phyloP scores from a whole-genome alignment of 352 stramenopile genomes.

The Globisporangium nodosum region DNA sequence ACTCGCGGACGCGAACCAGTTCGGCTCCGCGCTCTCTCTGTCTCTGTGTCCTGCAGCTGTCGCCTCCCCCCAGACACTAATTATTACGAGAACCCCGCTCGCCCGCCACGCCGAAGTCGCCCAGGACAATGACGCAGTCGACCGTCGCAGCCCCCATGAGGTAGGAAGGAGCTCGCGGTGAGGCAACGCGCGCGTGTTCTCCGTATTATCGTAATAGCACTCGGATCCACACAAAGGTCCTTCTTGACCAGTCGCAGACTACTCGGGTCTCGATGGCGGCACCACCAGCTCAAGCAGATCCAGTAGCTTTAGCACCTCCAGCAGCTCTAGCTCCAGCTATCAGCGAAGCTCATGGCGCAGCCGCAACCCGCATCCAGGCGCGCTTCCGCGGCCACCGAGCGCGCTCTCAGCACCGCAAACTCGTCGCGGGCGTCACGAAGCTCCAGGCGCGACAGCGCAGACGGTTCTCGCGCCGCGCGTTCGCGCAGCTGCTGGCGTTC shows the following conservation, averaged over 20 bases:
- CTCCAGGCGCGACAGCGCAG: slow-evolving; percentile 58
- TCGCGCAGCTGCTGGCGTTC: slow-evolving; percentile 36
- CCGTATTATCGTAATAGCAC: slow-evolving; percentile 2
- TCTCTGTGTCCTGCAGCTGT: too few relatives aligned
- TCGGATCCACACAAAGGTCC: background rate
- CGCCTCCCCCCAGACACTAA: slow-evolving; percentile 3
- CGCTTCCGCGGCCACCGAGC: slow-evolving; percentile 32
- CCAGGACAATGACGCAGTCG: background rate
- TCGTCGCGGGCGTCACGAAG: slow-evolving; percentile 40
- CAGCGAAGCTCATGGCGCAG: slow-evolving; percentile 9
- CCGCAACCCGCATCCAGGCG: slow-evolving; percentile 52
- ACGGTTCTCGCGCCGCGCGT: slow-evolving; percentile 49
- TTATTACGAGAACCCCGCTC: slow-evolving; percentile 8
- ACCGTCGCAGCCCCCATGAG: too few relatives aligned
- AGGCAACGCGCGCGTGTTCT: background rate
- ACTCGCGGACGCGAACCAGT: background rate
- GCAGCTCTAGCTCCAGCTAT: background rate
- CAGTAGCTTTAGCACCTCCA: too few relatives aligned
- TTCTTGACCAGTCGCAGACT: background rate
- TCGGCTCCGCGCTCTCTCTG: too few relatives aligned
- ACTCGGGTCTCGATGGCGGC: background rate
- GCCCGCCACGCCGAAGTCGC: background rate
- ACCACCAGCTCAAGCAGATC: too few relatives aligned
- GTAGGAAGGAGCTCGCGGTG: too few relatives aligned
- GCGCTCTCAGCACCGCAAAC: slow-evolving; percentile 20